phyloP scores from a whole-genome alignment of 805 yeast species.

The Candida hungchunana region DNA sequence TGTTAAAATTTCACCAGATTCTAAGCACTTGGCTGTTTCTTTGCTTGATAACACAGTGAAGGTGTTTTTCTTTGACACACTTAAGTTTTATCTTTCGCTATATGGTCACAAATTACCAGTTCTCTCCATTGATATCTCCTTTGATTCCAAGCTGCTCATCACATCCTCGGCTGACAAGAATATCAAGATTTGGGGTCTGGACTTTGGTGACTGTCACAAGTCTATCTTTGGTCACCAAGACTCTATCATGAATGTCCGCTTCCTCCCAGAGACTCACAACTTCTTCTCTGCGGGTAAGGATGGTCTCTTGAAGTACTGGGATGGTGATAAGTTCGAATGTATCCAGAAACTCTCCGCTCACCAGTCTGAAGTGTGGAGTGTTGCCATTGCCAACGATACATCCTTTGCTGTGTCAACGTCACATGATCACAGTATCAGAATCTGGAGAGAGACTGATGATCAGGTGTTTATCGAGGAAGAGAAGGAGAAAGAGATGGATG shows the following conservation, averaged over 20 bases:
- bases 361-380: conserved; percentile 90
- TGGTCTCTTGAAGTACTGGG: conserved; percentile 92
- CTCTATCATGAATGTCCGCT: conserved; percentile 83
- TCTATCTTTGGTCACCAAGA: conserved; percentile 97
- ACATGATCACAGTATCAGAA: conserved; percentile 88
- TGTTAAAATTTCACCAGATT: conserved; percentile 76
- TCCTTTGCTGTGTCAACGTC: conserved; percentile 73
- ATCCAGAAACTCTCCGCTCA: conserved; percentile 84
- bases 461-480: conserved; percentile 97
- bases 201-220: conserved; percentile 97
- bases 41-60: conserved; percentile 92
- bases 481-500: conserved; percentile 92
- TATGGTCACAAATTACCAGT: conserved; percentile 98
- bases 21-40: conserved; percentile 74
- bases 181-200: conserved; percentile 97
- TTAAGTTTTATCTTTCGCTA: conserved; percentile 81
- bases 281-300: conserved; percentile 91
- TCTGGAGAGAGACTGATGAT: conserved; percentile 94
- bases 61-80: conserved; percentile 80
- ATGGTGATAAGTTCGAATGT: conserved; percentile 94
- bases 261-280: conserved; percentile 81
- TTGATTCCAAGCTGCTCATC: conserved; percentile 80
- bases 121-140: conserved; percentile 83
- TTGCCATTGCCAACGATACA: conserved; percentile 74
- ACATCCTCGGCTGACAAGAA: conserved; percentile 97